Conservation (phyloP, 371 early-diverging fungal species). For the Mortierella sp. region DNA sequence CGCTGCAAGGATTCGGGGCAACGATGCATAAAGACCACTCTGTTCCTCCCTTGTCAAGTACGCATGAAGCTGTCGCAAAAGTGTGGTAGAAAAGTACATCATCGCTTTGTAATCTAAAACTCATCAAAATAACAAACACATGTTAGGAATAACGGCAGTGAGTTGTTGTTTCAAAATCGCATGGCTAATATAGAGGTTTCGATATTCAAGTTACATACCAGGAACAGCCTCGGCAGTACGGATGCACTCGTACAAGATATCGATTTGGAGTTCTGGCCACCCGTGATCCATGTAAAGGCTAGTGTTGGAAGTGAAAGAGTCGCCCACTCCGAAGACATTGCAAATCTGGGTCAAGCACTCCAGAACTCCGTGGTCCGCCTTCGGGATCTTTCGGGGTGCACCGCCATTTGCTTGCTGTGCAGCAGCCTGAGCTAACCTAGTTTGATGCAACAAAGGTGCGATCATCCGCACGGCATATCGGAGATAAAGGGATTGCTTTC, state of each 20-base stretch:
- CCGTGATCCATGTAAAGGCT: slow-evolving; percentile 75
- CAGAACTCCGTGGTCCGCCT: slow-evolving; percentile 72
- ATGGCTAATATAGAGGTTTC: too few species aligned
- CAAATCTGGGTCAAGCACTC: slow-evolving; percentile 77
- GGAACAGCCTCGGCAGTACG: slow-evolving; percentile 79
- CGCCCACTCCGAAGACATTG: slow-evolving; percentile 79
- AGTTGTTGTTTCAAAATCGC: background rate
- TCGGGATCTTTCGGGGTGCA: slow-evolving; percentile 25
- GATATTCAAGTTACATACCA: slow-evolving; percentile 57
- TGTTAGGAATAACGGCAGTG: background rate
- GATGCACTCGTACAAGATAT: slow-evolving; percentile 83
- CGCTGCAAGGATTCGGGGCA: slow-evolving; percentile 69
- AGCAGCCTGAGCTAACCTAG: slow-evolving; percentile 51
- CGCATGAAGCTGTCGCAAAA: slow-evolving; percentile 75
- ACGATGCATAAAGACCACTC: slow-evolving; percentile 71
- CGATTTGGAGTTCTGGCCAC: slow-evolving; percentile 86
- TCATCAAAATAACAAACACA: background rate
- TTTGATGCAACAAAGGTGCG: slow-evolving; percentile 68
- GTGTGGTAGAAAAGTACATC: slow-evolving; percentile 74
- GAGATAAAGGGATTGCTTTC: slow-evolving; percentile 85
- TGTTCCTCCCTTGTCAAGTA: slow-evolving; percentile 79
- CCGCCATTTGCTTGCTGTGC: slow-evolving; percentile 39
- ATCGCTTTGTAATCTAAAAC: slow-evolving; percentile 71
- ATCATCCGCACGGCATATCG: slow-evolving; percentile 75
- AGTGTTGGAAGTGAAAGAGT: slow-evolving; percentile 60